Evolutionary conservation across 305 asterid species (phyloP).

Genomic region (Nicotiana rustica): DNA sequence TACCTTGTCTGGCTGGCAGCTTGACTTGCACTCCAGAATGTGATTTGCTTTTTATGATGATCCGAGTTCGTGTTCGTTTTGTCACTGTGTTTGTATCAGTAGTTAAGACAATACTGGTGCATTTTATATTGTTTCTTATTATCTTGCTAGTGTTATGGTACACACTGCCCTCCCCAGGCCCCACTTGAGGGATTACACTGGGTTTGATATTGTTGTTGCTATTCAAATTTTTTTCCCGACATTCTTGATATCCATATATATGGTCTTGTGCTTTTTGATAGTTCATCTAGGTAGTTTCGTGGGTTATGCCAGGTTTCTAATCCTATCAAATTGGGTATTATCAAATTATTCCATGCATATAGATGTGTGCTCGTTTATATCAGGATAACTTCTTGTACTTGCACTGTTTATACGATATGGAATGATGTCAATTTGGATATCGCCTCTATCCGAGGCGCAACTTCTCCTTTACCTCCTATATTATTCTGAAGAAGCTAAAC

Average conservation of each 20-base stretch:
- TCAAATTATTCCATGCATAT: conserved; percentile 5
- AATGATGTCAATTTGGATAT: conserved; percentile 25
- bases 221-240: too few relatives aligned
- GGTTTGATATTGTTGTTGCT: too few relatives aligned
- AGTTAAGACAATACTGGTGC: conserved; percentile 31
- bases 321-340: not conserved
- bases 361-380: conserved; percentile 4
- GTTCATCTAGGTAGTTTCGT: conserved; percentile 15
- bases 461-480: conserved; percentile 7
- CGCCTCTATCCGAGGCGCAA: not conserved
- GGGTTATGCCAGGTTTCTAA: not conserved
- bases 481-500: conserved; percentile 12
- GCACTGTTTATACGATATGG: conserved; percentile 3
- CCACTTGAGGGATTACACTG: too few relatives aligned
- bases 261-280: conserved; percentile 1
- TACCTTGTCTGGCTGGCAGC: too few relatives aligned
- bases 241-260: conserved; percentile 19
- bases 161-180: too few relatives aligned
- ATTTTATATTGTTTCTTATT: conserved; percentile 22
- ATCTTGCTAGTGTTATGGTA: too few relatives aligned
- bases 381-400: conserved; percentile 26
- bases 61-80: not conserved
- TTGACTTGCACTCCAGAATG: too few relatives aligned
- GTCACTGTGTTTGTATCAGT: too few relatives aligned
- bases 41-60: too few relatives aligned